These are phyloP conservation scores for Phytophthora sp. DNA, from an alignment of 352 stramenopile genomes.

Conservation along the genomic window DNA sequence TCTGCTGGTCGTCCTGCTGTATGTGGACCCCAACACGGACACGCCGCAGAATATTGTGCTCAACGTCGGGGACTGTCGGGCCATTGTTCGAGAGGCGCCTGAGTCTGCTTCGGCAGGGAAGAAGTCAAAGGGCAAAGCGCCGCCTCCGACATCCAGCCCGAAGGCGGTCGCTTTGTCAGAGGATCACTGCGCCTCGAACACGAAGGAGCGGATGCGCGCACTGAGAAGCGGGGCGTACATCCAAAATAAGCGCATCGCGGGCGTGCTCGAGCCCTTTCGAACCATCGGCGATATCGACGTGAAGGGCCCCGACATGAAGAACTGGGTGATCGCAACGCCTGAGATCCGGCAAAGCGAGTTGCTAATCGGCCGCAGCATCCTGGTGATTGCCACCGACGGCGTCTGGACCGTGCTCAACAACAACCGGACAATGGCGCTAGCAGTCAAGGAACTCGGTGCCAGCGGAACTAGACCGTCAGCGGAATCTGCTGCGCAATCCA, in stretches of 20 bases:
- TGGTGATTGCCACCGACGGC: conserved; percentile 78
- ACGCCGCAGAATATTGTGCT: conserved; percentile 60
- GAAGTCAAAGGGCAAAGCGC: conserved; percentile 8
- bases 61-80: conserved; percentile 79
- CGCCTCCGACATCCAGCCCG: not conserved
- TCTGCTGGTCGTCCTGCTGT: conserved; percentile 62
- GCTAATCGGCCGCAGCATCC: conserved; percentile 45
- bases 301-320: conserved; percentile 71
- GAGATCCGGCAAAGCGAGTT: conserved; percentile 63
- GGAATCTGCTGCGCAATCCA: conserved; percentile 55
- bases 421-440: conserved; percentile 59
- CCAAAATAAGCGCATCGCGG: conserved; percentile 72
- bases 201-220: conserved; percentile 64
- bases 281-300: conserved; percentile 88
- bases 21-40: conserved; percentile 39
- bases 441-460: conserved; percentile 36
- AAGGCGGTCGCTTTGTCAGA: conserved; percentile 44
- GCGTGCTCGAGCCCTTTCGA: conserved; percentile 82
- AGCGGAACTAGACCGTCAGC: conserved; percentile 25
- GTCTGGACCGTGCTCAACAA: conserved; percentile 77
- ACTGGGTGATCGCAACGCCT: conserved; percentile 76
- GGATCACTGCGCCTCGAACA: conserved; percentile 79
- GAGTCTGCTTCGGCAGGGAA: conserved; percentile 1
- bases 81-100: conserved; percentile 50
- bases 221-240: conserved; percentile 69